These are phyloP conservation scores for Epichloe sylvatica DNA, from an alignment of 2,329 filamentous ascomycete genomes.

Conservation along the genomic window DNA sequence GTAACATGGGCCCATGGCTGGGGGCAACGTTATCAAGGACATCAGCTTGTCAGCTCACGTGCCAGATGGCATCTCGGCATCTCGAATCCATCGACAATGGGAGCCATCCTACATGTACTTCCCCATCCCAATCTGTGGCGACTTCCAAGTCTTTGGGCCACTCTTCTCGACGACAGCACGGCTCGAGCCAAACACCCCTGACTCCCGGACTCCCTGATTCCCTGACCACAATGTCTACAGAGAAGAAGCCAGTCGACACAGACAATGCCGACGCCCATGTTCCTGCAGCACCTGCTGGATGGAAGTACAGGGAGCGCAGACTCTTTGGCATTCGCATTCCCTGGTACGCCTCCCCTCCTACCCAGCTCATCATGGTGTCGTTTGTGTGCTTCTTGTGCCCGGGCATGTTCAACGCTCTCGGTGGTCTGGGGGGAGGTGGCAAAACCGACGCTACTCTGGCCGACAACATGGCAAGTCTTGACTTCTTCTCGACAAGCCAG, in stretches of 20 bases:
- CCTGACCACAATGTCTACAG: conserved; percentile 1
- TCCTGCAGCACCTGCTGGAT: conserved; percentile 27
- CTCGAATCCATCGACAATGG: no score
- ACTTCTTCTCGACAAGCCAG: no score
- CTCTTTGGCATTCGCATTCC: conserved; percentile 35
- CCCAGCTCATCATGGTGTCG: conserved; percentile 55
- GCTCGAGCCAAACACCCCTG: no score
- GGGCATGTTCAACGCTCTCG: conserved; percentile 58
- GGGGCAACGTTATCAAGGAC: no score
- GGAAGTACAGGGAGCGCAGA: conserved; percentile 44
- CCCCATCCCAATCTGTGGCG: no score
- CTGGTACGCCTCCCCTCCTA: conserved; percentile 63
- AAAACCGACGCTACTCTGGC: conserved; percentile 33
- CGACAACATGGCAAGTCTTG: conserved; percentile 16
- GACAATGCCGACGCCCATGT: conserved; percentile 11
- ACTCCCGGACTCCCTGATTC: no score
- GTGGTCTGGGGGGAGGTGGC: conserved; percentile 44
- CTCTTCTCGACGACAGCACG: no score
- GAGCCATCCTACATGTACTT: no score
- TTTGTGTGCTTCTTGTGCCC: conserved; percentile 47
- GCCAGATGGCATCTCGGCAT: no score
- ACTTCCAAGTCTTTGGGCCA: no score
- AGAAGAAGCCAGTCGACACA: not conserved
- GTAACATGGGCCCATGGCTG: no score
- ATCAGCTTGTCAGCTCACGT: no score